Percentiles rank a stretch among this genome's conserved stretches.
Conservation (phyloP, 2,329 filamentous ascomycete species). For the Ophiostoma sp. region DNA sequence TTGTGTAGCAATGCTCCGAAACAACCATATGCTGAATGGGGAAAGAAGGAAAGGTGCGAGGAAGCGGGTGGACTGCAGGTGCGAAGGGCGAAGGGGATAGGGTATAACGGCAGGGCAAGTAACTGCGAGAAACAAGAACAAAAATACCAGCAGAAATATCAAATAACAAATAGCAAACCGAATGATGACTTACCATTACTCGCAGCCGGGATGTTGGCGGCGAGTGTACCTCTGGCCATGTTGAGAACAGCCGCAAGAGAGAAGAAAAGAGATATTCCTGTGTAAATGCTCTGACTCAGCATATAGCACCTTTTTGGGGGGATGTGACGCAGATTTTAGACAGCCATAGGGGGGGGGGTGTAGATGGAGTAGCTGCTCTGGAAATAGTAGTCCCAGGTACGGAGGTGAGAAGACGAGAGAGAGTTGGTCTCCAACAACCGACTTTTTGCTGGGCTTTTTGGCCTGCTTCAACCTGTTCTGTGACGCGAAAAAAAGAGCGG, state of each 20-base stretch:
- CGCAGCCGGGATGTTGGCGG: conserved; percentile 16
- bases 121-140: neutral
- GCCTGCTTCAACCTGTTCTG: neutral
- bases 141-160: neutral
- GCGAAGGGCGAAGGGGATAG: neutral
- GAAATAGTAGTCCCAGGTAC: neutral
- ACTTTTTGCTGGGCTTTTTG: neutral
- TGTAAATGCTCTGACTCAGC: conserved; percentile 27
- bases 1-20: conserved; percentile 4
- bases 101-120: neutral
- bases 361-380: neutral
- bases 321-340: neutral
- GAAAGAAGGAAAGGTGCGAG: neutral
- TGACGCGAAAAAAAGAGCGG: neutral
- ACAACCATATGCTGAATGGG: conserved; percentile 1
- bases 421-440: neutral
- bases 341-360: neutral
- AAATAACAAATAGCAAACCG: neutral
- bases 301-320: neutral
- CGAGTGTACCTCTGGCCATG: conserved; percentile 26
- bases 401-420: neutral
- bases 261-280: neutral
- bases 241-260: neutral
- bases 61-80: neutral
- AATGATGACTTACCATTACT: conserved; percentile 24